Percentiles rank a stretch among this genome's conserved stretches.
These are phyloP conservation scores for Vitis hybrid DNA, from an alignment of 177 flowering plant species.

Conservation along the genomic window DNA sequence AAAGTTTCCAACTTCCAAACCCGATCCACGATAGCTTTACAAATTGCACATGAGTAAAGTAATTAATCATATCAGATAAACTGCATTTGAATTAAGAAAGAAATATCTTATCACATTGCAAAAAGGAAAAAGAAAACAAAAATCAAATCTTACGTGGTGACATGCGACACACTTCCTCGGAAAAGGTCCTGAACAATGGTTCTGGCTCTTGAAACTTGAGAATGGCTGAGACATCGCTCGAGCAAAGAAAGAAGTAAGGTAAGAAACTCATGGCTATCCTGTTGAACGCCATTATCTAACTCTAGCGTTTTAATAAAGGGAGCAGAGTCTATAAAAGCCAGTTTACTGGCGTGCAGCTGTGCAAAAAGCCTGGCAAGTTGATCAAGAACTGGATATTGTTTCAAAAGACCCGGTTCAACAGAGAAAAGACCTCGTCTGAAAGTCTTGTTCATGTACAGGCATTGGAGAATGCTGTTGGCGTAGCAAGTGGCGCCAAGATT, in stretches of 20 bases:
- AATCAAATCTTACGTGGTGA: slow-evolving; percentile 65
- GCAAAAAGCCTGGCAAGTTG: slow-evolving; percentile 87
- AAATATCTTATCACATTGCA: background rate
- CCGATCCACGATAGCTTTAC: too few relatives aligned
- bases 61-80: too few relatives aligned
- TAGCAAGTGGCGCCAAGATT: slow-evolving; percentile 98
- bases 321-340: slow-evolving; percentile 86
- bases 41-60: too few relatives aligned
- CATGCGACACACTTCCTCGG: slow-evolving; percentile 95
- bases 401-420: slow-evolving; percentile 70
- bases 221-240: slow-evolving; percentile 71
- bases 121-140: background rate
- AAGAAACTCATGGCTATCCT: slow-evolving; percentile 95
- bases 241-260: slow-evolving; percentile 90
- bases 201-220: slow-evolving; percentile 59
- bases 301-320: slow-evolving; percentile 86
- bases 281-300: slow-evolving; percentile 95
- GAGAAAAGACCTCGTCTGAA: slow-evolving; percentile 81
- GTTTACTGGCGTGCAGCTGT: slow-evolving; percentile 73
- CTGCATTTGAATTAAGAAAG: too few relatives aligned
- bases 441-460: slow-evolving; percentile 76
- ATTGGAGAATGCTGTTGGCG: slow-evolving; percentile 96
- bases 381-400: slow-evolving; percentile 70
- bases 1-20: too few relatives aligned
- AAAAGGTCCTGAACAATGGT: slow-evolving; percentile 94